phyloP scores from a whole-genome alignment of 352 stramenopile genomes.

The Chrysophaeum taylorii region DNA sequence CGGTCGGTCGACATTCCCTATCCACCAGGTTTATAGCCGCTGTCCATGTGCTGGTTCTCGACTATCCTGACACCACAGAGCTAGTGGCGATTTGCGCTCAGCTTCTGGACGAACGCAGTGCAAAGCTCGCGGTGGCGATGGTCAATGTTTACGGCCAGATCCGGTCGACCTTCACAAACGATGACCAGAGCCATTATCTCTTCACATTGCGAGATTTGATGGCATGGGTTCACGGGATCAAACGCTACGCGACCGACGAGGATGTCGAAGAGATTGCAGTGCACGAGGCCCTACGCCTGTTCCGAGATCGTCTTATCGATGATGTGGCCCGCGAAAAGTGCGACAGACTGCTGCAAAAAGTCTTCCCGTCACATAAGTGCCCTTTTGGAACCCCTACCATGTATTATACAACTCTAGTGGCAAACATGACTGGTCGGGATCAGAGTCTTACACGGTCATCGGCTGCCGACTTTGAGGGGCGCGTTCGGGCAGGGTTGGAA shows the following conservation, averaged over 20 bases:
- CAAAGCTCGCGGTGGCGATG: slow-evolving; percentile 67
- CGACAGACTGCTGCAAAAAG: slow-evolving; percentile 52
- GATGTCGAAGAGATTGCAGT: slow-evolving; percentile 74
- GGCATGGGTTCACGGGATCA: slow-evolving; percentile 70
- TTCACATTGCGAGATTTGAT: slow-evolving; percentile 82
- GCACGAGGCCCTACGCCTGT: slow-evolving; percentile 71
- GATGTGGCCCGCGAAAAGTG: slow-evolving; percentile 59
- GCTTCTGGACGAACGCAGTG: slow-evolving; percentile 68
- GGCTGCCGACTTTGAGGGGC: slow-evolving; percentile 66
- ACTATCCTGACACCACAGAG: slow-evolving; percentile 77
- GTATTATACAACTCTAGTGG: too few relatives aligned
- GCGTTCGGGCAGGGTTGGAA: slow-evolving; percentile 71
- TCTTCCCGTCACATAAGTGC: too few relatives aligned
- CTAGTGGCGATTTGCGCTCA: slow-evolving; percentile 72
- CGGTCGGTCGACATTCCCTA: slow-evolving; percentile 72
- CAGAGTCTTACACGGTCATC: slow-evolving; percentile 35
- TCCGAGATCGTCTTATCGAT: slow-evolving; percentile 75
- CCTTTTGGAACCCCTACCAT: too few relatives aligned
- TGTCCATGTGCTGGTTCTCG: slow-evolving; percentile 74
- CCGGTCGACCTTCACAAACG: slow-evolving; percentile 73
- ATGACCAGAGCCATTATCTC: slow-evolving; percentile 83
- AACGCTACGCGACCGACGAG: slow-evolving; percentile 72
- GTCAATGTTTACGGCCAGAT: slow-evolving; percentile 77
- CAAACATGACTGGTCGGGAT: too few relatives aligned
- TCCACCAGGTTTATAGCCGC: slow-evolving; percentile 83